Conservation (phyloP, 2,329 filamentous ascomycete genomes). For the Rutstroemia sp. region DNA sequence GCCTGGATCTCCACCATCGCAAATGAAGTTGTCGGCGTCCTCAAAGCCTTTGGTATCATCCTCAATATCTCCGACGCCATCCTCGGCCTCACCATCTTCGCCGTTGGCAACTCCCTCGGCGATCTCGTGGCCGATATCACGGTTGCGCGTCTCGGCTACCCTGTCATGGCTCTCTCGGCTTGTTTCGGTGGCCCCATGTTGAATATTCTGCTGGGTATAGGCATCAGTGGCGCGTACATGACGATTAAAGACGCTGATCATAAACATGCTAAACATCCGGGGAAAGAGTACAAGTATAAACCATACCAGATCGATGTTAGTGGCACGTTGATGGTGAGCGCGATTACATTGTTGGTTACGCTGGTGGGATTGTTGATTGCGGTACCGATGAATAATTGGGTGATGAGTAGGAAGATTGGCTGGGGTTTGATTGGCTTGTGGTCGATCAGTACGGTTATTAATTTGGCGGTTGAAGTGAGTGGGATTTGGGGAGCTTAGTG, state of each 20-base stretch:
- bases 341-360: constrained; percentile 74
- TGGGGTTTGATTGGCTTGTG: constrained; percentile 74
- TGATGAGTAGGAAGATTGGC: constrained; percentile 76
- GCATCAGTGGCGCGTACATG: constrained; percentile 85
- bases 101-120: constrained; percentile 89
- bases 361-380: constrained; percentile 69
- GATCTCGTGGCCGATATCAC: constrained; percentile 94
- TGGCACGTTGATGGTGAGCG: constrained; percentile 77
- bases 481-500: constrained; percentile 32
- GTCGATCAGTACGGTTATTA: constrained; percentile 70
- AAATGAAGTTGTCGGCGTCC: constrained; percentile 87
- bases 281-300: constrained; percentile 56
- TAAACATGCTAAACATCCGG: constrained; percentile 59
- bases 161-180: constrained; percentile 89
- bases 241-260: constrained; percentile 64
- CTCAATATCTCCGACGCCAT: constrained; percentile 91
- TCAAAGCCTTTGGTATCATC: constrained; percentile 90
- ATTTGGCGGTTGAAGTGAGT: constrained; percentile 71
- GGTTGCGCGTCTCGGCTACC: constrained; percentile 85
- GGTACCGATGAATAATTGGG: constrained; percentile 81
- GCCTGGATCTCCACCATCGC: constrained; percentile 96
- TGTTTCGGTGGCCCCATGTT: constrained; percentile 99
- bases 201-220: constrained; percentile 91
- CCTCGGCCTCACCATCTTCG: constrained; percentile 89
- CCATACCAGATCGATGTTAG: constrained; percentile 80